Percentiles rank a stretch among this genome's conserved stretches.
phyloP scores from a whole-genome alignment of 148 eudicot genomes.

The Cornus florida region DNA sequence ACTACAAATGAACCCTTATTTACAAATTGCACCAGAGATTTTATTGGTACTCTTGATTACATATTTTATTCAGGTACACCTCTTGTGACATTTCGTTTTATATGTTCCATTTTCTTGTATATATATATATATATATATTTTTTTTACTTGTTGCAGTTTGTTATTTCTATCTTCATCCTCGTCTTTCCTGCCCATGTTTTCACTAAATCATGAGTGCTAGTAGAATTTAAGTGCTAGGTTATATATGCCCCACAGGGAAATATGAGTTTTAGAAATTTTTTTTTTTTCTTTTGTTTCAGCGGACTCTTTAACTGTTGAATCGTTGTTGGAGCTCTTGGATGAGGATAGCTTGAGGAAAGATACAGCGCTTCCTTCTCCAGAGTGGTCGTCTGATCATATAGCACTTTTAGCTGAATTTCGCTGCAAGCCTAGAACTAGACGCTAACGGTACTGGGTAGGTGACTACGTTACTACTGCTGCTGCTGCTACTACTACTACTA shows the following conservation, averaged over 20 bases:
- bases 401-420: constrained; percentile 98
- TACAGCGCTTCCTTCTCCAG: constrained; percentile 99
- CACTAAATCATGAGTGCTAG: background rate
- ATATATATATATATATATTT: too few species aligned
- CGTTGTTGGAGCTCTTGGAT: constrained; percentile 91
- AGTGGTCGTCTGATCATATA: constrained; percentile 99
- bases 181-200: background rate
- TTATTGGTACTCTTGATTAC: constrained; percentile 93
- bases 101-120: background rate
- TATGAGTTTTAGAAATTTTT: background rate
- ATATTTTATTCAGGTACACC: constrained; percentile 89
- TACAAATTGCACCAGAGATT: constrained; percentile 93
- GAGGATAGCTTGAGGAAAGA: constrained; percentile 95
- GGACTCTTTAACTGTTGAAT: constrained; percentile 92
- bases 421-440: constrained; percentile 81
- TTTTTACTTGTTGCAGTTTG: background rate
- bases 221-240: background rate
- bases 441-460: constrained; percentile 45
- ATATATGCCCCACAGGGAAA: background rate
- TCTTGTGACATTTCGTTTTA: background rate
- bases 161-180: background rate
- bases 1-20: constrained; percentile 86
- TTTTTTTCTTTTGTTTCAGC: constrained; percentile 53
- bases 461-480: background rate
- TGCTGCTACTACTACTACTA: too few species aligned